Evolutionary conservation across 106 monocot genomes (phyloP), one percentile per base, ranked within the genome.

Genomic region (Acorus gramineus): DNA sequence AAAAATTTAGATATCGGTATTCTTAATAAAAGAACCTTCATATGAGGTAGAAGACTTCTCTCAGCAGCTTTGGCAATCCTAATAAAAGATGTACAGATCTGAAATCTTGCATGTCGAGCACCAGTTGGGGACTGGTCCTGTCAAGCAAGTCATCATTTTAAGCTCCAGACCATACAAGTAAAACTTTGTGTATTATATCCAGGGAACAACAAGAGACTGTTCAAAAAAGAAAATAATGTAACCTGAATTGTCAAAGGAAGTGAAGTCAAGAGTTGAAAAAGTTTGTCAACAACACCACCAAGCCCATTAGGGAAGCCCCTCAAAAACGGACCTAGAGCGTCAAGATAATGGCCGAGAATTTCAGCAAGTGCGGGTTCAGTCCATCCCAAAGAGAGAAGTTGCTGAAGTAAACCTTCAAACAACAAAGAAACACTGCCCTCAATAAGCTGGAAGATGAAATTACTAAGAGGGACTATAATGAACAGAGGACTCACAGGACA

Each of bases 211-310:
- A 28, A 28, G 28, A 28, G 28, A 28, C 28, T 28, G 28, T 28
- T 28, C 28, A 28, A 28, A 28, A 28, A 62, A 54, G 43, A 66
- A 68, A 14, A 46, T 59, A 59, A 10, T 9, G 60, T 28, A 59
- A 88, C 91, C 84, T 78, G 63, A 50, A 79, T 62, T 12, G 61
- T 63, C 61, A 79, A 49, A 13, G 96, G 96, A 68, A 96, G 71
- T n/a, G 85, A 88, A 47, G 80, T 88, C 73, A 96, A 78, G 69
- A 88, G 75, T 77, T 91, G 87, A 79, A 96, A 96, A 70, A 96
- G 96, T 66, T 96, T 96, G 71, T 83, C 83, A 28, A 96, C 79
- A 48, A 96, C 83, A 81, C 71, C 62, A 59, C 83, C 59, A 66
- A 83, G 74, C 72, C 85, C 80, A 67, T 96, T 83, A 48, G 87